phyloP scores from a whole-genome alignment of 805 yeast species.

The Yarrowia sp. region DNA sequence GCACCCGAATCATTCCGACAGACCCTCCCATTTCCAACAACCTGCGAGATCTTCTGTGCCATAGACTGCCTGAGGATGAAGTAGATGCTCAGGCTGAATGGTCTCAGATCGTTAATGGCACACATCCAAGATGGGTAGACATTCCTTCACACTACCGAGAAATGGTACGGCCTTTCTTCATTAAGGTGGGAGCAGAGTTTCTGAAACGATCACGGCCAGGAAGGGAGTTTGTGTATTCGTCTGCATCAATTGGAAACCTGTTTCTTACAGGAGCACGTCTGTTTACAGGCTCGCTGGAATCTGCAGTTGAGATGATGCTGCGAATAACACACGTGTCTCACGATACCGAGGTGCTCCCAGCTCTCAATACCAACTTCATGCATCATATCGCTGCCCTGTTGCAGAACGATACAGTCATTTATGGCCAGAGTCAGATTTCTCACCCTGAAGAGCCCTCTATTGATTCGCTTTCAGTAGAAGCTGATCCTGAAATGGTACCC shows the following conservation, averaged over 20 bases:
- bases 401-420: constrained; percentile 65
- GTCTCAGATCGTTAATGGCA: constrained; percentile 75
- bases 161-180: constrained; percentile 70
- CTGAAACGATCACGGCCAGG: constrained; percentile 61
- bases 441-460: constrained; percentile 54
- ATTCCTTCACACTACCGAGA: constrained; percentile 62
- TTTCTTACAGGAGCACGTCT: constrained; percentile 78
- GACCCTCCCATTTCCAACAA: constrained; percentile 34
- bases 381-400: constrained; percentile 81
- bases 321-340: constrained; percentile 61
- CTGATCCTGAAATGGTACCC: not conserved
- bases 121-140: constrained; percentile 64
- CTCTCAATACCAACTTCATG: constrained; percentile 78
- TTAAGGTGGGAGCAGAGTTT: constrained; percentile 75
- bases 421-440: constrained; percentile 91
- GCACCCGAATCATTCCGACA: constrained; percentile 67
- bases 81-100: constrained; percentile 65
- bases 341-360: constrained; percentile 63
- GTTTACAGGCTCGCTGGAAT: constrained; percentile 79
- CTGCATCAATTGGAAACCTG: constrained; percentile 83
- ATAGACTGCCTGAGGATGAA: constrained; percentile 51
- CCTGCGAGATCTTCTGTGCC: constrained; percentile 43
- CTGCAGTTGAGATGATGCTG: constrained; percentile 73
- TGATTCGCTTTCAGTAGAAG: not conserved
- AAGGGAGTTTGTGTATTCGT: constrained; percentile 64